Conservation (phyloP, 768 basidiomycete species). For the Russula brevipes region DNA sequence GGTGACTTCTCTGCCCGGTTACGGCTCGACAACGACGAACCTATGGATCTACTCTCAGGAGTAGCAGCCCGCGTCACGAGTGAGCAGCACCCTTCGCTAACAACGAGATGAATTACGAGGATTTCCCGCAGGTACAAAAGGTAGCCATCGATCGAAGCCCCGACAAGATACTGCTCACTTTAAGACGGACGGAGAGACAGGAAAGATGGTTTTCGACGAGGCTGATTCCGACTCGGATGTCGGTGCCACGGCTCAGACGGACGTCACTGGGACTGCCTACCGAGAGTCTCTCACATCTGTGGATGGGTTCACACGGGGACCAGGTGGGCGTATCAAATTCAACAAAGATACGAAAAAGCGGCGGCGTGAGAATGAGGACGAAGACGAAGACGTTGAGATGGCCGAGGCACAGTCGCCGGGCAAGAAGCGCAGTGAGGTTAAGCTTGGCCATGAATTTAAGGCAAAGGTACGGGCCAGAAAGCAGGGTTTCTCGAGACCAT, state of each 20-base stretch:
- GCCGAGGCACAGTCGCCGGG: constrained; percentile 52
- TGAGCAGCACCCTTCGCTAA: constrained; percentile 34
- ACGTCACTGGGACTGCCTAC: constrained; percentile 72
- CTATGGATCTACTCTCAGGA: constrained; percentile 90
- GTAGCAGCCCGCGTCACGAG: constrained; percentile 65
- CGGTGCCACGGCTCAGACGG: constrained; percentile 42
- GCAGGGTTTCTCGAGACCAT: constrained; percentile 3
- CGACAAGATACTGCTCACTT: constrained; percentile 84
- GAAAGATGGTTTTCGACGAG: constrained; percentile 70
- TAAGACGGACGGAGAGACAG: constrained; percentile 79
- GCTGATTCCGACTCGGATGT: constrained; percentile 47
- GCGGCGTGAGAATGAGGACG: constrained; percentile 60
- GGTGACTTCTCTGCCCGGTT: constrained; percentile 55
- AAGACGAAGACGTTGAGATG: constrained; percentile 65
- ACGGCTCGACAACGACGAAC: constrained; percentile 84
- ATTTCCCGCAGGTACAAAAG: constrained; percentile 38
- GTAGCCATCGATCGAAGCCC: constrained; percentile 59
- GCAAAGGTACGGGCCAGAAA: constrained; percentile 67
- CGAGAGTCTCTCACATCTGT: constrained; percentile 75
- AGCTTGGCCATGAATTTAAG: constrained; percentile 85
- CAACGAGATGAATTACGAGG: constrained; percentile 2
- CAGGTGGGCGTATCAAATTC: constrained; percentile 84
- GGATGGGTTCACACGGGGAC: constrained; percentile 85
- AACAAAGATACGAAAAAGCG: constrained; percentile 97
- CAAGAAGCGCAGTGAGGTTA: constrained; percentile 50